These are phyloP conservation scores for Amoebophrya sp. DNA, from an alignment of 169 alveolate genomes.

Conservation along the genomic window DNA sequence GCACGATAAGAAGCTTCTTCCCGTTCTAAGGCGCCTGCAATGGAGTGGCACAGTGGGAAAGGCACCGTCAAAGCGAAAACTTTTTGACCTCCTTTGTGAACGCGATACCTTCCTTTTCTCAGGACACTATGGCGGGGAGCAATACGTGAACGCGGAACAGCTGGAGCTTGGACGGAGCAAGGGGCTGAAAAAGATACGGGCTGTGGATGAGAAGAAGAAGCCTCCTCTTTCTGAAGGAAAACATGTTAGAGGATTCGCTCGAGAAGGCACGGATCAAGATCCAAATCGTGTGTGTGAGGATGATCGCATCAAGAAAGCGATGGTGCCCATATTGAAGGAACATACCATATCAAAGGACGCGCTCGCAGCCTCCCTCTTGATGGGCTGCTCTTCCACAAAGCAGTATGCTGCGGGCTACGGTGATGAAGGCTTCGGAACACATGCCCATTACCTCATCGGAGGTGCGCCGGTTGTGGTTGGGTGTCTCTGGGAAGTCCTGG, in stretches of 20 bases:
- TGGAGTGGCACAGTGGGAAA: not conserved
- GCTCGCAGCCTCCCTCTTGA: not conserved
- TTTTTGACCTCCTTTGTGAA: not conserved
- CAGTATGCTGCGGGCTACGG: not conserved
- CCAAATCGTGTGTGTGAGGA: no score
- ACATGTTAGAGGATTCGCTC: not conserved
- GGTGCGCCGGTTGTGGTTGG: not conserved
- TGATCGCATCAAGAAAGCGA: no score
- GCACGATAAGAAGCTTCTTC: not conserved
- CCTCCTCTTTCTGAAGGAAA: not conserved
- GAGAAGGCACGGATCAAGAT: no score
- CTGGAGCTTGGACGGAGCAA: not conserved
- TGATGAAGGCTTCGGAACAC: not conserved
- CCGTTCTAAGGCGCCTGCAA: not conserved
- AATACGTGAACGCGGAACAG: not conserved
- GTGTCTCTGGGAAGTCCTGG: not conserved
- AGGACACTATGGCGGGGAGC: constrained; percentile 9
- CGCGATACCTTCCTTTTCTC: not conserved
- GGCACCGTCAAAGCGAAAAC: not conserved
- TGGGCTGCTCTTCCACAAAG: not conserved
- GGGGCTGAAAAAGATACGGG: not conserved
- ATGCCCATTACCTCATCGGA: not conserved
- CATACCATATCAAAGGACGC: no score
- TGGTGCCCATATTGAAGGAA: no score
- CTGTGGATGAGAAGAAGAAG: not conserved